A percentile compares a stretch with the other conserved stretches of the same genome.
These are phyloP conservation scores for Spirogloea muscicola DNA, from an alignment of 139 green algal species.

Conservation along the genomic window DNA sequence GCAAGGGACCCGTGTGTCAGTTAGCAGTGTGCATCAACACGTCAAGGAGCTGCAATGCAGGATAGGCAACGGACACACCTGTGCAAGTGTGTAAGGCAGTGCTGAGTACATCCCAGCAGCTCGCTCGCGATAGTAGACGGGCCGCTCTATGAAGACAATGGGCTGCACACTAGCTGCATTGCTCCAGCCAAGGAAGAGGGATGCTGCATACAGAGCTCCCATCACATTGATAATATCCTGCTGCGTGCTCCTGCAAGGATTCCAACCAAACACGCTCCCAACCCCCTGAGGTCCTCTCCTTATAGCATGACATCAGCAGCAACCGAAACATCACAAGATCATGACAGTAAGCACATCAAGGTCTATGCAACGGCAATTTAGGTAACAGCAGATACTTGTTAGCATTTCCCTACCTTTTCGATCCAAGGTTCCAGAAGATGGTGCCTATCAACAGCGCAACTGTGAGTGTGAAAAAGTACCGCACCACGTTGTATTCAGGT, in stretches of 20 bases:
- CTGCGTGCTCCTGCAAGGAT: slow-evolving; percentile 14
- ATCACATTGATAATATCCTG: slow-evolving; percentile 55
- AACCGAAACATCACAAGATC: too few relatives aligned
- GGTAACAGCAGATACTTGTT: not conserved
- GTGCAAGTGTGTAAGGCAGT: slow-evolving; percentile 49
- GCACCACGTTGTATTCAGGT: slow-evolving; percentile 33
- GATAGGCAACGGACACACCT: too few relatives aligned
- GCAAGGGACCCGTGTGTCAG: too few relatives aligned
- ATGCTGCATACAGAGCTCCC: slow-evolving; percentile 43
- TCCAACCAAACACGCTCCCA: too few relatives aligned
- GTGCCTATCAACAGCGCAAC: slow-evolving; percentile 30
- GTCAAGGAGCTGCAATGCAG: too few relatives aligned
- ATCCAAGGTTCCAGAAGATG: slow-evolving; percentile 26
- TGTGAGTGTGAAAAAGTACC: slow-evolving; percentile 17
- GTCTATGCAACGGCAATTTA: too few relatives aligned
- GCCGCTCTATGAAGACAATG: slow-evolving; percentile 39
- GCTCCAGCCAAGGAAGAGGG: slow-evolving; percentile 56
- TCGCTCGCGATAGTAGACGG: slow-evolving; percentile 50
- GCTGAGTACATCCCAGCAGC: slow-evolving; percentile 50
- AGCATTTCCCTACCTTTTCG: slow-evolving; percentile 4
- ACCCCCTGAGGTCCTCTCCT: too few relatives aligned
- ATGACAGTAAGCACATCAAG: too few relatives aligned
- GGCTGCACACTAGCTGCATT: slow-evolving; percentile 51
- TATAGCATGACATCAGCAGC: too few relatives aligned
- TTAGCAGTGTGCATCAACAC: too few relatives aligned